These are phyloP conservation scores for Fusarium lateritium DNA, from an alignment of 2,329 filamentous ascomycete genomes.

Conservation along the genomic window DNA sequence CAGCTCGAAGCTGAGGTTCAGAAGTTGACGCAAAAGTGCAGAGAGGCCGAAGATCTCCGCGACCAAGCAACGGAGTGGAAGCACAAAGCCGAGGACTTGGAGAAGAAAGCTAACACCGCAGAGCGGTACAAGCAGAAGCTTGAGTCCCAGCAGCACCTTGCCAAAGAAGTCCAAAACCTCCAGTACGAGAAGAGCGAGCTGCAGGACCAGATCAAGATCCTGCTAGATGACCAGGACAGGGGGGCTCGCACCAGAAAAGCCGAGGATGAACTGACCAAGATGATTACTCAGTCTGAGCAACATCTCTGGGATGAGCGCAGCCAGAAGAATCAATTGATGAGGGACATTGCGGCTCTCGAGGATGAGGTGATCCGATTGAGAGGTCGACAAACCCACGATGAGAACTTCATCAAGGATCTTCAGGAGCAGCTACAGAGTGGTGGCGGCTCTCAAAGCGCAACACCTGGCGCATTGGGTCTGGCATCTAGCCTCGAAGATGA, in stretches of 20 bases:
- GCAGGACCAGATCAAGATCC: constrained; percentile 61
- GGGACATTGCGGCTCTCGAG: constrained; percentile 61
- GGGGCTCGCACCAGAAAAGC: constrained; percentile 54
- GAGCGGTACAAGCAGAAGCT: constrained; percentile 76
- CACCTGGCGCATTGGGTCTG: constrained; percentile 33
- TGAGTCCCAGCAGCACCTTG: constrained; percentile 68
- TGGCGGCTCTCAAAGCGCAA: constrained; percentile 42
- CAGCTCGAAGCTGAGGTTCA: constrained; percentile 72
- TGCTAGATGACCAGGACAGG: constrained; percentile 55
- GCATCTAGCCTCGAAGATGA: constrained; percentile 71
- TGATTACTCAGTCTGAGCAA: constrained; percentile 60
- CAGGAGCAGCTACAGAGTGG: constrained; percentile 69
- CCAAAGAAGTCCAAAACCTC: constrained; percentile 69
- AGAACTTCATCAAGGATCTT: constrained; percentile 70
- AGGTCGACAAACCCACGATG: constrained; percentile 64
- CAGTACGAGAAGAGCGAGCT: constrained; percentile 69
- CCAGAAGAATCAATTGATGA: constrained; percentile 63
- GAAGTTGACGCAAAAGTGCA: constrained; percentile 61
- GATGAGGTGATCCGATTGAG: constrained; percentile 64
- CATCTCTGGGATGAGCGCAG: constrained; percentile 61
- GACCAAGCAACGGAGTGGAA: constrained; percentile 74
- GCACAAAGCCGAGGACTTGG: constrained; percentile 70
- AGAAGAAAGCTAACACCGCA: constrained; percentile 74
- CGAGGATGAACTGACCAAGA: constrained; percentile 58
- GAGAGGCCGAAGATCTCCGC: constrained; percentile 66